These are phyloP conservation scores for Malus domestica DNA, from an alignment of 306 rosid genomes.

Conservation along the genomic window DNA sequence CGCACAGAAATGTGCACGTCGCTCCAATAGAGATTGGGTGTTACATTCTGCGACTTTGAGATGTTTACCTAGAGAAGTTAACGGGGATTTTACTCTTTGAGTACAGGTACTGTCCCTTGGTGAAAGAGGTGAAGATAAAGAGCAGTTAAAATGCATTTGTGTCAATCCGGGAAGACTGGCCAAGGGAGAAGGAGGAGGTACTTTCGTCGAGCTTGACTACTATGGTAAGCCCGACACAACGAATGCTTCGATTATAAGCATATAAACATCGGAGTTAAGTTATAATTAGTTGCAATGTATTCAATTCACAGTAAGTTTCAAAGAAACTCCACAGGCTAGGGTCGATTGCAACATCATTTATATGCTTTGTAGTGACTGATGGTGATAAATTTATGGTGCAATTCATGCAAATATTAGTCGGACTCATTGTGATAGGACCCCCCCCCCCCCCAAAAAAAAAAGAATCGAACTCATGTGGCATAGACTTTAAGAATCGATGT, in stretches of 20 bases:
- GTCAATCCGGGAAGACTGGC: conserved; percentile 88
- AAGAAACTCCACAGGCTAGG: background rate
- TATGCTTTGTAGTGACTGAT: background rate
- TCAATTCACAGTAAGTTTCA: background rate
- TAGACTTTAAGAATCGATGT: background rate
- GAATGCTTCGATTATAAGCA: conserved; percentile 57
- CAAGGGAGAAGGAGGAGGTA: conserved; percentile 97
- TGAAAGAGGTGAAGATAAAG: conserved; percentile 38
- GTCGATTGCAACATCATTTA: background rate
- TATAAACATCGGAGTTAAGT: conserved; percentile 21
- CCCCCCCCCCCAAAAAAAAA: background rate
- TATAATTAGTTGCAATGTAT: background rate
- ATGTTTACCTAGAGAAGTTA: background rate
- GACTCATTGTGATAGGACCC: background rate
- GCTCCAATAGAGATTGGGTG: background rate
- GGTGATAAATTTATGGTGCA: background rate
- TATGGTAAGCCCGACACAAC: conserved; percentile 44
- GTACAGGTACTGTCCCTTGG: conserved; percentile 50
- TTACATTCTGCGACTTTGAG: background rate
- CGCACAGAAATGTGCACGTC: background rate
- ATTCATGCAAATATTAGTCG: background rate
- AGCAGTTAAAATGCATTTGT: conserved; percentile 50
- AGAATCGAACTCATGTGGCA: background rate
- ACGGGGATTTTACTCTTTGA: background rate
- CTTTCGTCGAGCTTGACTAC: conserved; percentile 74